These are phyloP conservation scores for Rhizophora mangle DNA, from an alignment of 345 rosid genomes.

Conservation along the genomic window DNA sequence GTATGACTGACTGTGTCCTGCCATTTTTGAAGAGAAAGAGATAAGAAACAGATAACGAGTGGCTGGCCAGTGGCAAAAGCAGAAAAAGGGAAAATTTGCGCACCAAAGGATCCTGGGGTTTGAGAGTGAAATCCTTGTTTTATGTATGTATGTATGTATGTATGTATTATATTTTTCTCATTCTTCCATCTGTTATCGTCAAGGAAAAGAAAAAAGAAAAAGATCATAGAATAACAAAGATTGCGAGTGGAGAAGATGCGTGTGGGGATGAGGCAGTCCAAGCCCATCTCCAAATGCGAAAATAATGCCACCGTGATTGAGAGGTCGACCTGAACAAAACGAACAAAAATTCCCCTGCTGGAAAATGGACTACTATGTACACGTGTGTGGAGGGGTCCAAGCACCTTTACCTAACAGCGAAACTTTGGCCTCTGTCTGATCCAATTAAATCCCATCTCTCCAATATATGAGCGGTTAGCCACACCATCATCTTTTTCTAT, in stretches of 20 bases:
- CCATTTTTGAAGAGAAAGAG: neutral
- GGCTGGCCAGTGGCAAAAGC: conserved; percentile 38
- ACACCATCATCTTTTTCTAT: too few species aligned
- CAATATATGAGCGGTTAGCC: too few species aligned
- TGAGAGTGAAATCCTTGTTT: conserved; percentile 40
- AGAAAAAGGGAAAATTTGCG: conserved; percentile 12
- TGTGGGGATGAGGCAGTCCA: conserved; percentile 25
- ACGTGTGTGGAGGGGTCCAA: conserved; percentile 51
- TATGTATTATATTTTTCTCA: neutral
- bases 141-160: neutral
- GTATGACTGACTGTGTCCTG: neutral
- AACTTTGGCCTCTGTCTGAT: conserved; percentile 12
- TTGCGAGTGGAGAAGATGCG: conserved; percentile 22
- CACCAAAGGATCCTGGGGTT: conserved; percentile 18
- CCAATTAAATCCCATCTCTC: too few species aligned
- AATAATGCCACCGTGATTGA: conserved; percentile 65
- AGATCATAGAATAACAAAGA: neutral
- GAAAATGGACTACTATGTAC: conserved; percentile 39
- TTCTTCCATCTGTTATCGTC: too few species aligned
- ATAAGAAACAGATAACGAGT: conserved; percentile 12
- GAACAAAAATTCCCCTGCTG: conserved; percentile 36
- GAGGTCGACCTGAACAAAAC: conserved; percentile 51
- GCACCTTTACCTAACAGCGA: conserved; percentile 34
- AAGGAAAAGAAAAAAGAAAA: too few species aligned
- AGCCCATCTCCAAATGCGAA: neutral